Evolutionary conservation across 257 asterid genomes (phyloP).

Genomic region (Petrea volubilis): DNA sequence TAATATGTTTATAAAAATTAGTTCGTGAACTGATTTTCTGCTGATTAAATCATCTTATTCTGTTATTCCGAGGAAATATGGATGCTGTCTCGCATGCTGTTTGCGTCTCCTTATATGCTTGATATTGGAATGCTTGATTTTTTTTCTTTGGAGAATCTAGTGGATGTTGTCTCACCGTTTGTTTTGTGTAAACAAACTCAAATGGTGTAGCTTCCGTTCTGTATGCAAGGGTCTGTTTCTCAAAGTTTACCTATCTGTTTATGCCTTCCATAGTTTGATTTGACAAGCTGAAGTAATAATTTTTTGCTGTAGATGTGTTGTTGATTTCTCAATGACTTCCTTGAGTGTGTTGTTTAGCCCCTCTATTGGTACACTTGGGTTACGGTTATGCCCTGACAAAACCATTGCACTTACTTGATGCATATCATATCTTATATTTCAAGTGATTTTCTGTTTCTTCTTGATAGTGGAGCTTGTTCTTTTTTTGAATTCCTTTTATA

Average conservation of each 20-base stretch:
- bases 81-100: too few species aligned
- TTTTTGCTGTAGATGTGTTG: not conserved
- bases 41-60: not conserved
- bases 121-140: not conserved
- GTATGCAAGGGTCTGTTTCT: not conserved
- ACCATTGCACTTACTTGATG: not conserved
- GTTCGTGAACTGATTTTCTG: not conserved
- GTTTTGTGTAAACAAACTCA: not conserved
- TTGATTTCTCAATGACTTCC: not conserved
- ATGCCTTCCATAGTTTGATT: not conserved
- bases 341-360: not conserved
- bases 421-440: not conserved
- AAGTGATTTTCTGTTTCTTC: not conserved
- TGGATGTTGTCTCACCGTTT: not conserved
- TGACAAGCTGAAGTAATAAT: not conserved
- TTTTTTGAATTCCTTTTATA: not conserved
- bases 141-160: not conserved
- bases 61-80: not conserved
- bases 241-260: not conserved
- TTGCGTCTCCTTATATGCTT: not conserved
- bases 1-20: not conserved
- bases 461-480: not conserved
- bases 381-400: not conserved
- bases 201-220: not conserved
- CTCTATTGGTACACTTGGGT: not conserved